These are phyloP conservation scores for Dictyophora rubrovolvata DNA, from an alignment of 768 basidiomycete species.

Conservation along the genomic window DNA sequence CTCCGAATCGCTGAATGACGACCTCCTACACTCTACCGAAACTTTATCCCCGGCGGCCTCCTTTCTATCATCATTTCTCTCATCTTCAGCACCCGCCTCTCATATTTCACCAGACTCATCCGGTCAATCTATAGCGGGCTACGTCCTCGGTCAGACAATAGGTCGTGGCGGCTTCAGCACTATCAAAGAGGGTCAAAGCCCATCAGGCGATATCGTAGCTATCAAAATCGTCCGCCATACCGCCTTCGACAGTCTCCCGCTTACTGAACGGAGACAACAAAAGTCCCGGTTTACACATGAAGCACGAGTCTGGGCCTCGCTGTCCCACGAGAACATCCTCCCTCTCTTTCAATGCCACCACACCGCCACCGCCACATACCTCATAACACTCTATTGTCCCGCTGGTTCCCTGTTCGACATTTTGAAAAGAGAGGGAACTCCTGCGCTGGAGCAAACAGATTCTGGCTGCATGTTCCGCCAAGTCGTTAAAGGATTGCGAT, in stretches of 20 bases:
- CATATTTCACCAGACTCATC: conserved; percentile 44
- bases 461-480: conserved; percentile 80
- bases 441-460: conserved; percentile 65
- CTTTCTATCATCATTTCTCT: conserved; percentile 59
- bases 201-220: conserved; percentile 60
- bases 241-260: conserved; percentile 4
- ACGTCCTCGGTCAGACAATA: conserved; percentile 64
- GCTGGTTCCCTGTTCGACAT: conserved; percentile 81
- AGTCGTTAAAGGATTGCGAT: conserved; percentile 71
- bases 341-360: conserved; percentile 64
- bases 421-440: conserved; percentile 57
- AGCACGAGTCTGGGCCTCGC: conserved; percentile 58
- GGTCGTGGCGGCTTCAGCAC: conserved; percentile 77
- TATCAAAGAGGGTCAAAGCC: conserved; percentile 57
- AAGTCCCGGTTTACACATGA: conserved; percentile 57
- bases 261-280: conserved; percentile 42
- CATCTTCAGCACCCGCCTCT: conserved; percentile 23
- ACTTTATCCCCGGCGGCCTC: conserved; percentile 58
- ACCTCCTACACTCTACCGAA: not conserved
- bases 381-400: conserved; percentile 76
- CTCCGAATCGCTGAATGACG: not conserved
- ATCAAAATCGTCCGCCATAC: conserved; percentile 68
- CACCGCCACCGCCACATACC: conserved; percentile 57
- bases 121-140: conserved; percentile 58
- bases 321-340: conserved; percentile 79